These are phyloP conservation scores for Ogataea siamensis DNA, from an alignment of 805 yeast species.

Conservation along the genomic window DNA sequence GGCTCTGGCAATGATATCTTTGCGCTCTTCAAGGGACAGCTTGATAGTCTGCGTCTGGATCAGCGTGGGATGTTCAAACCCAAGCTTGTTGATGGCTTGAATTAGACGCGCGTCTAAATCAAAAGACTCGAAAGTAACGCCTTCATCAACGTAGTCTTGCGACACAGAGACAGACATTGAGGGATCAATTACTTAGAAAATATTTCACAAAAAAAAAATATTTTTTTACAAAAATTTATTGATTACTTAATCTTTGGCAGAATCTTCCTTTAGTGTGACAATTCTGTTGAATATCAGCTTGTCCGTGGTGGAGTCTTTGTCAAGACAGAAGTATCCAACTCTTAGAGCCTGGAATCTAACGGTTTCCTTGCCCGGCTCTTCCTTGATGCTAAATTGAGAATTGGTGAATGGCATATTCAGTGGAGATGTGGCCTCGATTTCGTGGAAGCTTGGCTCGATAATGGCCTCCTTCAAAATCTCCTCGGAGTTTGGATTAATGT, in stretches of 20 bases:
- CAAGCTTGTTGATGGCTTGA: constrained; percentile 80
- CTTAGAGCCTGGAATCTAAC: constrained; percentile 97
- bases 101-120: constrained; percentile 77
- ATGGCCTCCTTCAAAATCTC: constrained; percentile 61
- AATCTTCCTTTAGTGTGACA: constrained; percentile 88
- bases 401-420: constrained; percentile 60
- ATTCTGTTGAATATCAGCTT: constrained; percentile 80
- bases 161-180: constrained; percentile 47
- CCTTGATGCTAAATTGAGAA: constrained; percentile 68
- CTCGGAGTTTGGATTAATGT: constrained; percentile 79
- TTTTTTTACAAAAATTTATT: constrained; percentile 5
- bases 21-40: constrained; percentile 81
- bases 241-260: constrained; percentile 38
- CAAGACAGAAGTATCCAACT: constrained; percentile 93
- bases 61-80: constrained; percentile 83
- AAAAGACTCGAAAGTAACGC: constrained; percentile 69
- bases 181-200: constrained; percentile 9
- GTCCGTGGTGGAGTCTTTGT: constrained; percentile 67
- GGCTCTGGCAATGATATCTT: constrained; percentile 92
- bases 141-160: constrained; percentile 68
- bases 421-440: constrained; percentile 69
- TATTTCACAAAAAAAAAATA: constrained; percentile 7
- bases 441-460: constrained; percentile 74
- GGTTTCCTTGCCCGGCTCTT: constrained; percentile 69
- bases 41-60: constrained; percentile 93